Evolutionary conservation across 73 alveolate genomes (phyloP).

Genomic region (Paramecium octaurelia): DNA sequence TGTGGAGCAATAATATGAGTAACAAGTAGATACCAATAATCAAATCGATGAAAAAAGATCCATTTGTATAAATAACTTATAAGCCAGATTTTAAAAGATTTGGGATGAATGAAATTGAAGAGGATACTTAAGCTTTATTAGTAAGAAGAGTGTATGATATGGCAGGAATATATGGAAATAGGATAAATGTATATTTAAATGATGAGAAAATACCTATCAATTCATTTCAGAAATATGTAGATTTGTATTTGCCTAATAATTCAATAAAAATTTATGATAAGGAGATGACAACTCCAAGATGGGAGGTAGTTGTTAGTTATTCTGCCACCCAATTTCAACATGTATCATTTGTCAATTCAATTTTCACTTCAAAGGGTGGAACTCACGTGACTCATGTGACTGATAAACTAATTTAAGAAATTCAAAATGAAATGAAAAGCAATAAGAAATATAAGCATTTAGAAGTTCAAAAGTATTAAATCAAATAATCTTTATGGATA

Average conservation of each 20-base stretch:
- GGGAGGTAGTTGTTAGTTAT: conserved; percentile 95
- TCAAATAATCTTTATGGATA: conserved; percentile 92
- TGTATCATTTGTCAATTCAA: conserved; percentile 96
- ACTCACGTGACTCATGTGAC: conserved; percentile 95
- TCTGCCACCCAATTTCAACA: conserved; percentile 88
- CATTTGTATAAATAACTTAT: conserved; percentile 89
- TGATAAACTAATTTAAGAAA: conserved; percentile 88
- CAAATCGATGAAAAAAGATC: conserved; percentile 65
- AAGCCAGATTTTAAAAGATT: conserved; percentile 96
- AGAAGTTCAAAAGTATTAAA: conserved; percentile 84
- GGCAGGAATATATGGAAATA: conserved; percentile 95
- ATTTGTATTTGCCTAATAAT: conserved; percentile 67
- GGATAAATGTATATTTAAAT: conserved; percentile 87
- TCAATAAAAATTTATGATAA: conserved; percentile 69
- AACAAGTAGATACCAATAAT: conserved; percentile 81
- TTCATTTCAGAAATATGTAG: conserved; percentile 77
- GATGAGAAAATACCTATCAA: conserved; percentile 76
- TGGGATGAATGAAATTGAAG: conserved; percentile 90
- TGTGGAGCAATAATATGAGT: conserved; percentile 89
- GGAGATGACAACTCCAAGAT: conserved; percentile 81
- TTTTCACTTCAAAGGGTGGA: conserved; percentile 97
- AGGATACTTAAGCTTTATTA: conserved; percentile 88
- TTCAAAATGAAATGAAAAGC: conserved; percentile 65
- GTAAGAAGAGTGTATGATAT: conserved; percentile 96
- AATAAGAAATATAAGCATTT: conserved; percentile 78